These are phyloP conservation scores for Backusella morwellensis DNA, from an alignment of 192 early-diverging fungal genomes.

Conservation along the genomic window DNA sequence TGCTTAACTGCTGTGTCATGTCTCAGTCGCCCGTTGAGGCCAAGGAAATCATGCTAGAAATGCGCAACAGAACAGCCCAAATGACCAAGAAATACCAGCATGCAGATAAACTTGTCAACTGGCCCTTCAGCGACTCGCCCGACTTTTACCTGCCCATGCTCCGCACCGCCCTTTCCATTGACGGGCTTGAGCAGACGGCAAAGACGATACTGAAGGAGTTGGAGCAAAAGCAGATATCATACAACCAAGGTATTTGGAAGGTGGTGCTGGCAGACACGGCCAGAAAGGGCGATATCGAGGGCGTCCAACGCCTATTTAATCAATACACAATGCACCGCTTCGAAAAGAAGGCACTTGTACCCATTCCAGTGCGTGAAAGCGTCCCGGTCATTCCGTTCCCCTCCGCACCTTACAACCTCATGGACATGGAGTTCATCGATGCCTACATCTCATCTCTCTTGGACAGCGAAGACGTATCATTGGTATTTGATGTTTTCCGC, in stretches of 20 bases:
- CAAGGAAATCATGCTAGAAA: slow-evolving; percentile 9
- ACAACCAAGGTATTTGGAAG: slow-evolving; percentile 18
- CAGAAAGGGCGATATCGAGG: neutral
- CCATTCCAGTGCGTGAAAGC: slow-evolving; percentile 24
- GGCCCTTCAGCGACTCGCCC: neutral
- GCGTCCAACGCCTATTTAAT: slow-evolving; percentile 30
- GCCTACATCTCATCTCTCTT: slow-evolving; percentile 27
- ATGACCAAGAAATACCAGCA: neutral
- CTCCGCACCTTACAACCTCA: slow-evolving; percentile 25
- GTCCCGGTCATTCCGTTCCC: slow-evolving; percentile 33
- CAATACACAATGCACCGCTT: slow-evolving; percentile 35
- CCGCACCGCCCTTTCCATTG: slow-evolving; percentile 3
- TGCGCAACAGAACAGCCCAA: neutral
- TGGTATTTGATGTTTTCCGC: slow-evolving; percentile 29
- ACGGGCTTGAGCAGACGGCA: neutral
- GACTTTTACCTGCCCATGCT: slow-evolving; percentile 21
- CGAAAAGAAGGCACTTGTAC: slow-evolving; percentile 26
- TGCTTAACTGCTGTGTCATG: slow-evolving; percentile 36
- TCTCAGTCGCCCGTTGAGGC: slow-evolving; percentile 19
- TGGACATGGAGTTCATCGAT: slow-evolving; percentile 34
- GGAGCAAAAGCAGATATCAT: slow-evolving; percentile 13
- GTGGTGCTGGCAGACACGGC: slow-evolving; percentile 10
- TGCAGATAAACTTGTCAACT: neutral
- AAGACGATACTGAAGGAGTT: slow-evolving; percentile 23
- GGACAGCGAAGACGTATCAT: slow-evolving; percentile 28